These are phyloP conservation scores for Pseudocercospora pini-densiflorae DNA, from an alignment of 2,329 filamentous ascomycete genomes.

Conservation along the genomic window DNA sequence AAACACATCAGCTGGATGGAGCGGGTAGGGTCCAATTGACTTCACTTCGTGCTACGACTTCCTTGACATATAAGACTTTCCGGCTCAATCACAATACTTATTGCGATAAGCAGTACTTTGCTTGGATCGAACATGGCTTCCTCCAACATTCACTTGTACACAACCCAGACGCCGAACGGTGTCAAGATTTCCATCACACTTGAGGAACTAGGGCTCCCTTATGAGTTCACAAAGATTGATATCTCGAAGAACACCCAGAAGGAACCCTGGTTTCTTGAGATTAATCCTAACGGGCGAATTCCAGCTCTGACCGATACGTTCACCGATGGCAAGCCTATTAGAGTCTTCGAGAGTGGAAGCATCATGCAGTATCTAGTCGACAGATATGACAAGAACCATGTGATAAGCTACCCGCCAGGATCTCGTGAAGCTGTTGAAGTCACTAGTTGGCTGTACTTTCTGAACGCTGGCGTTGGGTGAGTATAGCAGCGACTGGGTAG, in stretches of 20 bases:
- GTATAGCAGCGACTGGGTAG: neutral
- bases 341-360: constrained; percentile 80
- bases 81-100: neutral
- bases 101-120: neutral
- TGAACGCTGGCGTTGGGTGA: constrained; percentile 67
- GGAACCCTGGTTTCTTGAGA: constrained; percentile 83
- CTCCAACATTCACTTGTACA: constrained; percentile 76
- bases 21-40: neutral
- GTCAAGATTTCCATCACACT: constrained; percentile 87
- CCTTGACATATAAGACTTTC: neutral
- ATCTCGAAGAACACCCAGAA: constrained; percentile 79
- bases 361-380: constrained; percentile 86
- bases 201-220: constrained; percentile 82
- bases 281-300: constrained; percentile 90
- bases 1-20: constrained; percentile 1
- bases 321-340: constrained; percentile 72
- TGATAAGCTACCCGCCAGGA: constrained; percentile 76
- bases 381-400: constrained; percentile 66
- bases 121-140: constrained; percentile 24
- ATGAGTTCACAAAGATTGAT: constrained; percentile 74
- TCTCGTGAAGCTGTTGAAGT: constrained; percentile 72
- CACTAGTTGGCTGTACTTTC: constrained; percentile 71
- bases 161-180: constrained; percentile 82
- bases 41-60: neutral
- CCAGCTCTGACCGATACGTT: constrained; percentile 83